Percentiles rank a stretch among this genome's conserved stretches.
Conservation (phyloP, 1,139 yeast genomes). For the Nakaseomyces sp. region DNA sequence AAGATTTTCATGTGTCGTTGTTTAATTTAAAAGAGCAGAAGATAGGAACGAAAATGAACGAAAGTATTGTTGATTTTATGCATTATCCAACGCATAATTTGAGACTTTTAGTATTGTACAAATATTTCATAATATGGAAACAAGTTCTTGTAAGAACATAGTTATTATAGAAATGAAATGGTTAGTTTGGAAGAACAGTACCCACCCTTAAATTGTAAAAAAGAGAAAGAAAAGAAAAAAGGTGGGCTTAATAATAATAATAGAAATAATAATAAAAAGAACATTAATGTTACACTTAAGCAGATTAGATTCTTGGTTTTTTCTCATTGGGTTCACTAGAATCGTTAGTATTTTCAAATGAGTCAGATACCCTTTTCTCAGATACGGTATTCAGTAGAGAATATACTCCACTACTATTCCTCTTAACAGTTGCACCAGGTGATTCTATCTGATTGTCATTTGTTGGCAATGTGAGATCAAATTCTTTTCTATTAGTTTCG, state of each 20-base stretch:
- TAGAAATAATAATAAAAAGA: not conserved
- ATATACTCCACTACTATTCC: constrained; percentile 15
- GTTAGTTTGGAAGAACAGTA: not conserved
- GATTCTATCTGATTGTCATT: not conserved
- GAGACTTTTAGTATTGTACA: not conserved
- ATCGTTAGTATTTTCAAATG: not conserved
- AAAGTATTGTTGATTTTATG: not conserved
- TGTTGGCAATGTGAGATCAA: not conserved
- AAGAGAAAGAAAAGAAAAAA: not conserved
- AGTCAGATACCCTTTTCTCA: not conserved
- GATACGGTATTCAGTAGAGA: constrained; percentile 12
- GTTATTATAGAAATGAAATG: not conserved
- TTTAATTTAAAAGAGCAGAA: not conserved
- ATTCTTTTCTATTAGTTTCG: not conserved
- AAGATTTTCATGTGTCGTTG: too few relatives aligned
- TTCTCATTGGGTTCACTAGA: not conserved
- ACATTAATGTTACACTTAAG: not conserved
- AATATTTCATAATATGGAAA: not conserved
- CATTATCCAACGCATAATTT: not conserved
- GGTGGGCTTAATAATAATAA: not conserved
- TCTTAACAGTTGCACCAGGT: constrained; percentile 1
- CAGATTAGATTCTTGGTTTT: not conserved
- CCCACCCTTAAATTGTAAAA: not conserved
- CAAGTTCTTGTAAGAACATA: not conserved
- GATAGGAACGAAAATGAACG: not conserved